Evolutionary conservation across 176 grass and related monocot species (phyloP).

Genomic region (Raddia guianensis): DNA sequence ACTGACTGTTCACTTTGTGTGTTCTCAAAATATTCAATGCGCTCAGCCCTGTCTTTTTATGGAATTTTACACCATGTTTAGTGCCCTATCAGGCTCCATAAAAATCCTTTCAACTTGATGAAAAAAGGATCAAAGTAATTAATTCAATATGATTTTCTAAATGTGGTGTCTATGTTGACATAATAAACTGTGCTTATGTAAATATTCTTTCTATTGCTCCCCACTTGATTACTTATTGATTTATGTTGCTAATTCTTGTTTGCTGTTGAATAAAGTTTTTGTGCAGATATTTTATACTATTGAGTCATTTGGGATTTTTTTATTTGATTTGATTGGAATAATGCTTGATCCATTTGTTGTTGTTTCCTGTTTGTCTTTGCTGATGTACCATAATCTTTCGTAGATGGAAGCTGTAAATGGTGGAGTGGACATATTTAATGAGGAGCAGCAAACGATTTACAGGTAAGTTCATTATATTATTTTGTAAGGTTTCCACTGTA

Average conservation of each 20-base stretch:
- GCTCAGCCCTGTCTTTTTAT: background rate
- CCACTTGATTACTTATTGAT: background rate
- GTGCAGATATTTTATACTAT: background rate
- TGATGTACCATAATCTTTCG: conserved; percentile 22
- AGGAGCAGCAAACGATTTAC: conserved; percentile 43
- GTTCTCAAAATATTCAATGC: background rate
- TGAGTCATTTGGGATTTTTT: background rate
- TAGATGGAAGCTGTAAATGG: conserved; percentile 37
- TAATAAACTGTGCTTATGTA: background rate
- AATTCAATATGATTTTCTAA: background rate
- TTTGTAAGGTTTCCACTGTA: background rate
- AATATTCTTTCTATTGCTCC: background rate
- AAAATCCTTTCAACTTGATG: background rate
- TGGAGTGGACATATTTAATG: conserved; percentile 18
- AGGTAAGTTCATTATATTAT: conserved; percentile 34
- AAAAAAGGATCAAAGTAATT: background rate
- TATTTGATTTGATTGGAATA: background rate
- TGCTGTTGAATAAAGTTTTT: background rate
- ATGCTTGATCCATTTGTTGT: background rate
- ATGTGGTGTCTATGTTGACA: background rate
- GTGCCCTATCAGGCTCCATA: background rate
- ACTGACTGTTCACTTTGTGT: background rate
- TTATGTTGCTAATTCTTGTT: background rate
- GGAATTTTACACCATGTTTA: background rate
- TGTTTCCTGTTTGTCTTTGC: background rate